Evolutionary conservation across 345 rosid genomes (phyloP).

Genomic region (Dipteronia sinensis): DNA sequence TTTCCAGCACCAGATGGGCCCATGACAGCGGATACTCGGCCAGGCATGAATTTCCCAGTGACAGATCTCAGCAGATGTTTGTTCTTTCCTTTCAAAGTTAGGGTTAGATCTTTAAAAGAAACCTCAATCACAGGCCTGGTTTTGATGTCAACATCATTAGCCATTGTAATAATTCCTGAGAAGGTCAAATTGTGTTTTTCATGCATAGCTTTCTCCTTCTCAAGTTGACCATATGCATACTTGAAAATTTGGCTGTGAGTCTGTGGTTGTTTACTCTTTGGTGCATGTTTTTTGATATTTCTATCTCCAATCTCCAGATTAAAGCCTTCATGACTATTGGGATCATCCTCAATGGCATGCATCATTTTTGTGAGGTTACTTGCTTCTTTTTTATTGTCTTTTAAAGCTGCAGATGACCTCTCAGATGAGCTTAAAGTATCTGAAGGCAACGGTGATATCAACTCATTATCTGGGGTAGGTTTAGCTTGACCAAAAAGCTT

Average conservation of each 20-base stretch:
- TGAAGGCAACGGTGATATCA: constrained; percentile 24
- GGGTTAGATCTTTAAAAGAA: constrained; percentile 77
- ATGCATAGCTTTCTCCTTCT: constrained; percentile 87
- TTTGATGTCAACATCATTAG: constrained; percentile 55
- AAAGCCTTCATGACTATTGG: constrained; percentile 57
- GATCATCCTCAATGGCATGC: constrained; percentile 56
- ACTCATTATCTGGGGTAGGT: constrained; percentile 17
- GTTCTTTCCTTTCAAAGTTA: constrained; percentile 71
- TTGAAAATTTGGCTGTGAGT: constrained; percentile 81
- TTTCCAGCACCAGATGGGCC: constrained; percentile 98
- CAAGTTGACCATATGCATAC: constrained; percentile 90
- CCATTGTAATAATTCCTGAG: constrained; percentile 89
- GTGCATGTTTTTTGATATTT: constrained; percentile 60
- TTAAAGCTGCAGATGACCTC: constrained; percentile 41
- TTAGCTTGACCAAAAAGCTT: constrained; percentile 24
- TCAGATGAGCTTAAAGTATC: constrained; percentile 25
- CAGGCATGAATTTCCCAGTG: constrained; percentile 82
- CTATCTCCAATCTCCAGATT: constrained; percentile 58
- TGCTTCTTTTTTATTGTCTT: constrained; percentile 50
- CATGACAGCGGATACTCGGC: constrained; percentile 98
- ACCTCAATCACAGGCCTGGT: constrained; percentile 80
- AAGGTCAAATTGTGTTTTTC: constrained; percentile 69
- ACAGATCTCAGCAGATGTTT: constrained; percentile 79
- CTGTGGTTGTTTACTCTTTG: constrained; percentile 72
- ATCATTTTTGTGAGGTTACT: constrained; percentile 68